These are phyloP conservation scores for Nicotiana tabacum DNA, from an alignment of 257 asterid genomes.

Conservation along the genomic window DNA sequence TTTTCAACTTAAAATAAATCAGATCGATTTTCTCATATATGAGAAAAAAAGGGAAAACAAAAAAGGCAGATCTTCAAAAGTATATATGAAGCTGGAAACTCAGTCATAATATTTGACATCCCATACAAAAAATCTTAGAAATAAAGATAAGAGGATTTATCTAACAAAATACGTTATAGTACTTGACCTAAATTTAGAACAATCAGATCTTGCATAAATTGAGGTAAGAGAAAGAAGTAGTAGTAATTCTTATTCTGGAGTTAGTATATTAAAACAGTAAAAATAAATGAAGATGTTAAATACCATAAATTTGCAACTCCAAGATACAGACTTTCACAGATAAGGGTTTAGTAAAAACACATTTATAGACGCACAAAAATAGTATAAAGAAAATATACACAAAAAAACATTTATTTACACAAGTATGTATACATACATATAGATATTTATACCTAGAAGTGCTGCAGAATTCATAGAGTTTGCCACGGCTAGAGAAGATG, in stretches of 20 bases:
- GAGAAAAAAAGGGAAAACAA: neutral
- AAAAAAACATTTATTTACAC: too few species aligned
- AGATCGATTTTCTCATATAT: neutral
- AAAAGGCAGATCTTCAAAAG: neutral
- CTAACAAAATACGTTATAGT: neutral
- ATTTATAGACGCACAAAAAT: neutral
- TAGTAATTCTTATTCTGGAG: neutral
- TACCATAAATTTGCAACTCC: neutral
- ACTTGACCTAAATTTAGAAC: neutral
- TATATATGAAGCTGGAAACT: neutral
- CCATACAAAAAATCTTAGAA: neutral
- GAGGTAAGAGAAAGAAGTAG: neutral
- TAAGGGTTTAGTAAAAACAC: neutral
- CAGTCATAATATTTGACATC: neutral
- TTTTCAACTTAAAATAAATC: neutral
- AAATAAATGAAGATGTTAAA: neutral
- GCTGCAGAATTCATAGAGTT: constrained; percentile 30
- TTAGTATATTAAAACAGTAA: neutral
- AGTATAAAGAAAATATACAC: neutral
- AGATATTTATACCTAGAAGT: constrained; percentile 18
- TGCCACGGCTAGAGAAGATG: constrained; percentile 32
- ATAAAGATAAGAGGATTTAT: neutral
- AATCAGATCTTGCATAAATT: neutral
- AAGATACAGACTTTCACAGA: neutral
- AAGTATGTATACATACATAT: too few species aligned